Evolutionary conservation across 495 filamentous ascomycete genomes (phyloP).

Genomic region (Xylaria sp.): DNA sequence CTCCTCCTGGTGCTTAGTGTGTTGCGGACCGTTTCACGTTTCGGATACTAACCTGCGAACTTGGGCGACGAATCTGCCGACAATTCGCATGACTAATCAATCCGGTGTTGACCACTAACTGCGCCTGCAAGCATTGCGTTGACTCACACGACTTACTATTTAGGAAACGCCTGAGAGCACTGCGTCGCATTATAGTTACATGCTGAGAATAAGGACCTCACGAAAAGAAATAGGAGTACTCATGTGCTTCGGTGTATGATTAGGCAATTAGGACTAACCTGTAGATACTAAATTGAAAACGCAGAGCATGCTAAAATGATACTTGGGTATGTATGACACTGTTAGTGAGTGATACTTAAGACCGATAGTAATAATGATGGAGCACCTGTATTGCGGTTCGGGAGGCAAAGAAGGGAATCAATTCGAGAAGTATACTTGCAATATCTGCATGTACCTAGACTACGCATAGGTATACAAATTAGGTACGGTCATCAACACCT

Average conservation of each 20-base stretch:
- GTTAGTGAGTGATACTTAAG: too few species aligned
- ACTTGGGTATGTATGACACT: background rate
- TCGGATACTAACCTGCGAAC: slow-evolving; percentile 34
- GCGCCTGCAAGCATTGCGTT: slow-evolving; percentile 12
- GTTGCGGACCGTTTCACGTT: slow-evolving; percentile 18
- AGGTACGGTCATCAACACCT: background rate
- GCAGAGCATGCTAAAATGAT: background rate
- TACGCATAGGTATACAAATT: too few species aligned
- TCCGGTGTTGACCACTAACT: slow-evolving; percentile 27
- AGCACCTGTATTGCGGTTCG: background rate
- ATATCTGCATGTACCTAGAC: too few species aligned
- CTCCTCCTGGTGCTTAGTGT: slow-evolving; percentile 64
- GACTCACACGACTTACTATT: background rate
- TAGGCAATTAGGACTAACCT: slow-evolving; percentile 35
- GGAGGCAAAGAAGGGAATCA: too few species aligned
- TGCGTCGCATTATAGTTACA: background rate
- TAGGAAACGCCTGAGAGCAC: slow-evolving; percentile 20
- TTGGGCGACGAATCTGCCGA: slow-evolving; percentile 8
- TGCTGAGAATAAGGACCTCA: background rate
- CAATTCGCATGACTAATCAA: slow-evolving; percentile 29
- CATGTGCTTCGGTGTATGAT: slow-evolving; percentile 24
- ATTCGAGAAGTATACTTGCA: too few species aligned
- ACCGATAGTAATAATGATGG: background rate
- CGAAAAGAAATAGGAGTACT: slow-evolving; percentile 5
- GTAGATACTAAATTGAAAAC: slow-evolving; percentile 32